Percentiles rank a stretch among this genome's conserved stretches.
phyloP scores from a whole-genome alignment of 805 yeast genomes.

The Kodamaea sagamina region DNA sequence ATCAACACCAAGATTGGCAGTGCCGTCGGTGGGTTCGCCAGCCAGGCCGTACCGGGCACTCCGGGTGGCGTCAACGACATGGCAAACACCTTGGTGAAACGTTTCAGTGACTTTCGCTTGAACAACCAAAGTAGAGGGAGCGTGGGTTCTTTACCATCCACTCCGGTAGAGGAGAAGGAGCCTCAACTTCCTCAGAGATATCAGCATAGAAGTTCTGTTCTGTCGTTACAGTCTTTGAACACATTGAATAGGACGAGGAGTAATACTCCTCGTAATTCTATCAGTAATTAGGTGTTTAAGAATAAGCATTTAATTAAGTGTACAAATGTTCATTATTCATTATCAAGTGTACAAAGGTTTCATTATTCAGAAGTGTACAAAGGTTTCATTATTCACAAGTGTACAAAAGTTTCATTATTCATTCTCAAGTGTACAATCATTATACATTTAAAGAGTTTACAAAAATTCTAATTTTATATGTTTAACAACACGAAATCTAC shows the following conservation, averaged over 20 bases:
- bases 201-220: slow-evolving; percentile 30
- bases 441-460: not conserved
- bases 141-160: slow-evolving; percentile 16
- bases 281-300: slow-evolving; percentile 2
- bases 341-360: too few relatives aligned
- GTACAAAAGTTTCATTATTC: too few relatives aligned
- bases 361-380: too few relatives aligned
- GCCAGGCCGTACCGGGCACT: slow-evolving; percentile 1
- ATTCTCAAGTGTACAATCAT: too few relatives aligned
- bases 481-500: too few relatives aligned
- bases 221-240: slow-evolving; percentile 43
- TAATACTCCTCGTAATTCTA: slow-evolving; percentile 2
- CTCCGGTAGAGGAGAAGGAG: slow-evolving; percentile 37
- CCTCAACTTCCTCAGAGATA: slow-evolving; percentile 14
- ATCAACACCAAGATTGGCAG: slow-evolving; percentile 37
- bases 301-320: too few relatives aligned
- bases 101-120: slow-evolving; percentile 47
- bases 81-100: slow-evolving; percentile 49
- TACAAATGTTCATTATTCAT: too few relatives aligned
- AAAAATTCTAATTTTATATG: not conserved
- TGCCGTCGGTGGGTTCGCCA: not conserved
- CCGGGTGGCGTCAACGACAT: slow-evolving; percentile 30
- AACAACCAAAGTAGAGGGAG: slow-evolving; percentile 11
- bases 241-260: slow-evolving; percentile 35
- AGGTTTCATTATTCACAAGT: too few relatives aligned